phyloP scores from a whole-genome alignment of 208 protist genomes.

The Crithidia mellificae region DNA sequence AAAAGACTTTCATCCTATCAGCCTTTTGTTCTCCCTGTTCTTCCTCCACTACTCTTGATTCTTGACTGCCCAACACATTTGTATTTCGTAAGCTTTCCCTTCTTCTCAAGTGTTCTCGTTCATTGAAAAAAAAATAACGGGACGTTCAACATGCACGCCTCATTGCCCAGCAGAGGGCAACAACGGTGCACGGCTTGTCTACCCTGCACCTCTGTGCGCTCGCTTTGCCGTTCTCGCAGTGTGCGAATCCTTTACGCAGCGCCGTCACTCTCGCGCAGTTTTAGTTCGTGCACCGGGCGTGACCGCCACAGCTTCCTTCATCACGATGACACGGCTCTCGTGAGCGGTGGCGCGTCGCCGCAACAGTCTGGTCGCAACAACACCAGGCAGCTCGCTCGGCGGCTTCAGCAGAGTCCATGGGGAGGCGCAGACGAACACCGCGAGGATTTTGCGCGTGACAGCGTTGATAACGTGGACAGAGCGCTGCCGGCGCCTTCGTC shows the following conservation, averaged over 20 bases:
- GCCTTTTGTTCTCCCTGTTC: too few species aligned
- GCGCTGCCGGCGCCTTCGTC: too few species aligned
- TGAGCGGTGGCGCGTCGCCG: neutral
- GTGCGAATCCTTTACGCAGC: neutral
- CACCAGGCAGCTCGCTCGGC: neutral
- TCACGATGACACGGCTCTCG: too few species aligned
- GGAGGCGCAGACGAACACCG: neutral
- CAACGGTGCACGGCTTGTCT: neutral
- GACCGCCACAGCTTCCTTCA: neutral
- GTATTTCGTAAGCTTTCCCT: too few species aligned
- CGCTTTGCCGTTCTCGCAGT: too few species aligned
- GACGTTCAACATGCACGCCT: neutral
- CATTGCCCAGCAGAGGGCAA: neutral
- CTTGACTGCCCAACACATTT: too few species aligned
- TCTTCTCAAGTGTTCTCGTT: too few species aligned
- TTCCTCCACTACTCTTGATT: too few species aligned
- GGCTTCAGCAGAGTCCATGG: slow-evolving; percentile 11
- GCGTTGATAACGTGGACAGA: neutral
- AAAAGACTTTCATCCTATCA: too few species aligned
- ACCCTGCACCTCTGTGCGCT: too few species aligned
- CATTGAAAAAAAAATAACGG: too few species aligned
- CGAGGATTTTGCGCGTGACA: neutral
- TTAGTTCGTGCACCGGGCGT: neutral
- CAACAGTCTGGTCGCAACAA: neutral
- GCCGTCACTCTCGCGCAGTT: neutral